These are phyloP conservation scores for Musa acuminata DNA, from an alignment of 176 grass and related monocot genomes.

Conservation along the genomic window DNA sequence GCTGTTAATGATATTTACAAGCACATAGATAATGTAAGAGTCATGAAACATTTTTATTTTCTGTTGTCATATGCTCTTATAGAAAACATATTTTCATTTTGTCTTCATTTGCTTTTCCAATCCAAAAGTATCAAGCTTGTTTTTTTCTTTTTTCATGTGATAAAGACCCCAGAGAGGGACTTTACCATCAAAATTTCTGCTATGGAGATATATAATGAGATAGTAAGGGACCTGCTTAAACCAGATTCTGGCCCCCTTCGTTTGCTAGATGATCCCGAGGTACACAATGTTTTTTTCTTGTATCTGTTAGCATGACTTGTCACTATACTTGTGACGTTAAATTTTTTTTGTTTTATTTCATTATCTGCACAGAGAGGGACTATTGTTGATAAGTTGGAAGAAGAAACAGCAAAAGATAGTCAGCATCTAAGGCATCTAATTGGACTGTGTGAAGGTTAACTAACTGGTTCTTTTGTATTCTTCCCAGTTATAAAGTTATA, in stretches of 20 bases:
- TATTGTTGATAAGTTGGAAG: slow-evolving; percentile 83
- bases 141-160: not conserved
- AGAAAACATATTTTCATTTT: not conserved
- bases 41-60: not conserved
- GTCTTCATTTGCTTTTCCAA: not conserved
- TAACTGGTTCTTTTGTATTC: not conserved
- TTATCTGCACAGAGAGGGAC: slow-evolving; percentile 67
- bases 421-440: slow-evolving; percentile 85
- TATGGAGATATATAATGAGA: slow-evolving; percentile 94
- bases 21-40: slow-evolving; percentile 40
- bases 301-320: not conserved
- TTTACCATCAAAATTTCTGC: slow-evolving; percentile 47
- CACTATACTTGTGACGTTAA: slow-evolving; percentile 7
- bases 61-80: not conserved
- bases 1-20: slow-evolving; percentile 72
- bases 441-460: slow-evolving; percentile 73
- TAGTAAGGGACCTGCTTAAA: slow-evolving; percentile 85
- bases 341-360: slow-evolving; percentile 1
- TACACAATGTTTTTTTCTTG: slow-evolving; percentile 9
- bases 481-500: not conserved
- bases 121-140: not conserved
- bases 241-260: slow-evolving; percentile 81
- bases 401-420: slow-evolving; percentile 63
- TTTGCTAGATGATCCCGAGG: slow-evolving; percentile 97
- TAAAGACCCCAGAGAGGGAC: slow-evolving; percentile 70